Base-by-base conservation (phyloP, 2,329 filamentous ascomycete genomes). In the Zymoseptoria passerinii region DNA sequence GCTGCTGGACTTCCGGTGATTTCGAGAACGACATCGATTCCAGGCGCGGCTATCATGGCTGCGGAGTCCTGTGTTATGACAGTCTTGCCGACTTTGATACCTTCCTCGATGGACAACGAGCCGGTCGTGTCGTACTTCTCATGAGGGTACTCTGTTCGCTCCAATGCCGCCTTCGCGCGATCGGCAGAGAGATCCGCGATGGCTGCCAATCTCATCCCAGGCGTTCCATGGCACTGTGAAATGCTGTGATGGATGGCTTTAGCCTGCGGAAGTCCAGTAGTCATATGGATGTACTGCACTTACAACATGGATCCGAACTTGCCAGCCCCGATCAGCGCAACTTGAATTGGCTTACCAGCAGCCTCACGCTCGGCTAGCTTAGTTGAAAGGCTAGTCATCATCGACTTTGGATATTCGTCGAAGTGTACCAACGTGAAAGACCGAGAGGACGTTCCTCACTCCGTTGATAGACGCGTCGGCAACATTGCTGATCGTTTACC, bases 281-380 rank as follows among this genome's bases (percentile, higher is more conserved):
- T 23, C 23, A 23, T 23, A n/a, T 29, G 7, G n/a, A 35, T 27
- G 16, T 7, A 16, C 3, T 35, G 23, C 1, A 67, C 65, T 54
- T 61, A 70, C 68, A 75, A 78, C 76, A 77, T 78, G 13, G 74
- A 77, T 1, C 76, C 76, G 56, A 78, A 78, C 60, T 78, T 78
- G 56, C 76, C 76, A 48, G 76, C 75, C 3, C 76, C 75, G 55
- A 78, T 78, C 58, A 78, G 71, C 51, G 75, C 76, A 40, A 78
- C 73, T 48, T 67, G 67, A 35, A 77, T 73, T 3, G 73, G 73
- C 62, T 72, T 75, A 58, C 75, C 74, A 44, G 64, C 66, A 44
- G 67, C 68, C 58, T 75, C 74, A 48, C 74, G 70, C 61, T 74
- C 69, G 19, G 73, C 73, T 52, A 76, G 72, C 65, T 75, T 77